Percentiles rank a stretch among this genome's conserved stretches.
Conservation (phyloP, 1,139 yeast genomes). For the Protomyces gravidus region DNA sequence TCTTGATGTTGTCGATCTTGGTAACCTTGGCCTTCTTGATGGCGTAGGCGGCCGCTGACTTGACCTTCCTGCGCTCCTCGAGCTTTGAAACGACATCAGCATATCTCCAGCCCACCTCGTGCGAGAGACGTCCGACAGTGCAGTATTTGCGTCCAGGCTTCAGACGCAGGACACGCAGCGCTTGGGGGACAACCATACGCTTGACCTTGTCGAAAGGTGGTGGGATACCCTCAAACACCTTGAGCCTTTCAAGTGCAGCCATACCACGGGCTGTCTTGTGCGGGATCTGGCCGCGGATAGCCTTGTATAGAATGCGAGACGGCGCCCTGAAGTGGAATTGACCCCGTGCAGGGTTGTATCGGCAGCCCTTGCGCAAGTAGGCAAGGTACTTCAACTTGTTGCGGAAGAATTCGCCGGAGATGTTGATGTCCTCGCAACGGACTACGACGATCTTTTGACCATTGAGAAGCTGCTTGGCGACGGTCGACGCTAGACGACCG, state of each 20-base stretch:
- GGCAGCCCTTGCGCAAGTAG: slow-evolving; percentile 98
- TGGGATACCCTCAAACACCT: slow-evolving; percentile 99
- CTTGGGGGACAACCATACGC: slow-evolving; percentile 99
- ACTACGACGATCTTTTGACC: slow-evolving; percentile 98
- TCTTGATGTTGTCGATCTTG: slow-evolving; percentile 76
- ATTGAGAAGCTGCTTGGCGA: slow-evolving; percentile 96
- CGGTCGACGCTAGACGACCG: slow-evolving; percentile 99
- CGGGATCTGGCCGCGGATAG: slow-evolving; percentile 98
- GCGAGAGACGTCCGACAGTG: slow-evolving; percentile 83
- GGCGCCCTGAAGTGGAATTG: slow-evolving; percentile 99
- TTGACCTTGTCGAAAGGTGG: slow-evolving; percentile 99
- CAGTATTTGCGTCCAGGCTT: slow-evolving; percentile 99
- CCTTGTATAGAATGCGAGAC: slow-evolving; percentile 99
- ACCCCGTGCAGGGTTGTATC: slow-evolving; percentile 98
- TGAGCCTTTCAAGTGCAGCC: slow-evolving; percentile 98
- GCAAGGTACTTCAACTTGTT: slow-evolving; percentile 97
- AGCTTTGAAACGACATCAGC: slow-evolving; percentile 94
- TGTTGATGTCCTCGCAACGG: slow-evolving; percentile 92
- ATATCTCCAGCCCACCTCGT: slow-evolving; percentile 99
- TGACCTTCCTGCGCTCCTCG: slow-evolving; percentile 99
- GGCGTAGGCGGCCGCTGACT: slow-evolving; percentile 98
- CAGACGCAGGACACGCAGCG: slow-evolving; percentile 97
- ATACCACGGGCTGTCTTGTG: slow-evolving; percentile 99
- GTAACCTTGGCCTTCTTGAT: slow-evolving; percentile 97
- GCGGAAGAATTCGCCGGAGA: slow-evolving; percentile 99